Base-by-base conservation (phyloP, 2,329 filamentous ascomycete genomes). In the Cladosporium austrohemisphaericum region DNA sequence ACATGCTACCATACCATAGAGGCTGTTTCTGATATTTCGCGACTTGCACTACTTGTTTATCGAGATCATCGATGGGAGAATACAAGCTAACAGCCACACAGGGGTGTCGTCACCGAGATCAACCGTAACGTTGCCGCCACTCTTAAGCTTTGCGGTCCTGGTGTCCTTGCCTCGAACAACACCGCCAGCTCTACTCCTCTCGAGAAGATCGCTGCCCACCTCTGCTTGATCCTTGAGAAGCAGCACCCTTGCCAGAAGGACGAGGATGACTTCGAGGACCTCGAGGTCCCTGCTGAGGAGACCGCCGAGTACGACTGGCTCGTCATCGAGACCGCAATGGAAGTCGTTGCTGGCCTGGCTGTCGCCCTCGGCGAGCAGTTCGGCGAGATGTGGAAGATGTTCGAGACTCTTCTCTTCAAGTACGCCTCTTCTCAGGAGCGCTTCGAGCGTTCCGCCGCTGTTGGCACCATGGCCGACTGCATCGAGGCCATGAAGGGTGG, bases 241-340 rank as follows among this genome's bases (percentile, higher is more conserved):
- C 84, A 87, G 55, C 93, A 98, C 72, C 84, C 88, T 50, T 96
- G 89, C 75, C 93, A 98, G 72, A 82, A 92, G 64, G 92, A 96
- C 64, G 81, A 94, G 18, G 88, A 86, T 37, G 85, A 87, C 52
- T 85, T 88, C 54, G 86, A 88, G 49, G 90, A 92, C 59, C 81
- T 85, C 49, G 83, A 84, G n/a, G 75, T 83, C 8, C 75, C 74
- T 47, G 67, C 76, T 10, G 76, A 82, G 41, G 92, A 90, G 66
- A 86, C 86, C 23, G 95, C 92, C 2, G 93, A 98, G 73, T 95
- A 95, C 63, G 93, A 97, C 75, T 97, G 93, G 93, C 81, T 96
- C 14, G 85, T 95, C 44, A 86, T 97, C 48, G 93, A 98, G 73
- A 95, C 90, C 8, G 91, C 89, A 28, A 80, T 97, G 49, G 93